Percentiles rank a stretch among this genome's conserved stretches.
phyloP scores from a whole-genome alignment of 1,284 basidiomycete genomes.

The Microbotryum silenes-acaulis region DNA sequence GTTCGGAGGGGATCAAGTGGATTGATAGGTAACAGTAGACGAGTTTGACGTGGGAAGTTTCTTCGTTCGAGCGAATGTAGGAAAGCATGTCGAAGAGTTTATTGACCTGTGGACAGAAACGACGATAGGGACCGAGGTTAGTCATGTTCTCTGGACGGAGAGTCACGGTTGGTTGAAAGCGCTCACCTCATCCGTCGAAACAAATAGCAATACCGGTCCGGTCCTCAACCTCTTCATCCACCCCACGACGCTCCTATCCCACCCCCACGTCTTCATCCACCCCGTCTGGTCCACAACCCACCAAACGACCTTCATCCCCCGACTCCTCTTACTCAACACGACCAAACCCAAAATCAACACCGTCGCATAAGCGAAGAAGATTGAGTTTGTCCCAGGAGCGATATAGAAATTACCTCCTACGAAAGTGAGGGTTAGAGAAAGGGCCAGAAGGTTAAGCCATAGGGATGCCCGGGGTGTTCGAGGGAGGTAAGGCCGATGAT shows the following conservation, averaged over 20 bases:
- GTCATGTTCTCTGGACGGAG: too few species aligned
- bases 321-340: conserved; percentile 47
- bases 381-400: conserved; percentile 53
- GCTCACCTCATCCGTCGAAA: conserved; percentile 56
- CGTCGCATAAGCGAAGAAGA: conserved; percentile 45
- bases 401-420: conserved; percentile 55
- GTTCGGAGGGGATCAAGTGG: conserved; percentile 41
- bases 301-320: conserved; percentile 51
- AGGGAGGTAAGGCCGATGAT: conserved; percentile 55
- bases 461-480: conserved; percentile 46
- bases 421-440: conserved; percentile 48
- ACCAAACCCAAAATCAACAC: conserved; percentile 39
- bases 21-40: conserved; percentile 55
- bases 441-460: conserved; percentile 43
- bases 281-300: conserved; percentile 49
- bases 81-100: conserved; percentile 55
- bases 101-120: conserved; percentile 48
- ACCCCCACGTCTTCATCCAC: conserved; percentile 55
- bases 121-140: too few species aligned
- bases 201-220: conserved; percentile 54
- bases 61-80: conserved; percentile 59
- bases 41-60: conserved; percentile 58
- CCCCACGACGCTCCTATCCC: conserved; percentile 44
- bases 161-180: background rate
- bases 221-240: conserved; percentile 48